A percentile compares a stretch with the other conserved stretches of the same genome.
Evolutionary conservation across 306 rosid species (phyloP).

Genomic region (Glycyrrhiza uralensis): DNA sequence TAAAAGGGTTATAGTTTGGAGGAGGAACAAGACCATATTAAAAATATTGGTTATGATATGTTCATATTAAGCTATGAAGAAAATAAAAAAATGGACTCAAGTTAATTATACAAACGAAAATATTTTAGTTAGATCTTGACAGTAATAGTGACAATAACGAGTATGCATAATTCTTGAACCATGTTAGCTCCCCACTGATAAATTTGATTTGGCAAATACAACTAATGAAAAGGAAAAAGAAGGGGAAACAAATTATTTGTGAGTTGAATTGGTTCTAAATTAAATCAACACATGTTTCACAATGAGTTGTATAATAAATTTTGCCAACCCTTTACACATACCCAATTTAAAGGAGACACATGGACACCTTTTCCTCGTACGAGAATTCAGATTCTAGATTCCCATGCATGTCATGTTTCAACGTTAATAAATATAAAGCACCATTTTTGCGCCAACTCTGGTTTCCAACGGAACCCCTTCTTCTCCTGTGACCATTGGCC

Average conservation of each 20-base stretch:
- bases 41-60: too few relatives aligned
- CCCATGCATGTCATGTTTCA: background rate
- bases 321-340: background rate
- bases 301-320: background rate
- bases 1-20: too few relatives aligned
- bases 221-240: too few relatives aligned
- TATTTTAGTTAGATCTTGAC: too few relatives aligned
- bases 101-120: too few relatives aligned
- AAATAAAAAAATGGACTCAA: too few relatives aligned
- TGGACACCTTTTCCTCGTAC: background rate
- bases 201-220: background rate
- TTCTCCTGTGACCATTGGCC: background rate
- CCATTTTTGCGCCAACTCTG: background rate
- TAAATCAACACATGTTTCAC: background rate
- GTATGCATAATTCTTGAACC: background rate
- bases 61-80: too few relatives aligned
- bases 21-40: too few relatives aligned
- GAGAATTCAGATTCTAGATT: background rate
- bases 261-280: too few relatives aligned
- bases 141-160: too few relatives aligned
- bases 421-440: background rate
- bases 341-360: background rate
- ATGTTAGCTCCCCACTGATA: background rate
- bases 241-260: too few relatives aligned
- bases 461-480: background rate